phyloP scores from a whole-genome alignment of 169 alveolate species.

The Eimeria necatrix region DNA sequence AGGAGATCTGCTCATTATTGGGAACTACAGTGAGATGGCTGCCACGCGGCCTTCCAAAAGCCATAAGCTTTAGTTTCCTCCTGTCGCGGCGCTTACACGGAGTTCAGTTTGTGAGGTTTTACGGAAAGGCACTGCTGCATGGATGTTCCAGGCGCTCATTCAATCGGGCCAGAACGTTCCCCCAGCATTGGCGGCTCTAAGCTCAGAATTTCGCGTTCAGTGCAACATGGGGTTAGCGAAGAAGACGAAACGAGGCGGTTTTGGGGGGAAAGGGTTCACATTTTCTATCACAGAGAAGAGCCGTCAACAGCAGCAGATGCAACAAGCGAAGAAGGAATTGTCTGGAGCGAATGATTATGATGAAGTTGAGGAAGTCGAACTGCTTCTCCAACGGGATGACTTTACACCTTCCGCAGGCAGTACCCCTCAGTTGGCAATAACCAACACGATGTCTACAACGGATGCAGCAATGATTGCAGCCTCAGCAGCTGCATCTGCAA shows the following conservation, averaged over 20 bases:
- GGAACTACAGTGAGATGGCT: not conserved
- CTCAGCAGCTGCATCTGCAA: slow-evolving; percentile 67
- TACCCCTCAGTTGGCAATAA: not conserved
- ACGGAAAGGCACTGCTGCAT: not conserved
- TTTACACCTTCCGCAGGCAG: not conserved
- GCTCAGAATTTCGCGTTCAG: slow-evolving; percentile 88
- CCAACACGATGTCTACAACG: slow-evolving; percentile 58
- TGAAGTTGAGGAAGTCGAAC: slow-evolving; percentile 74
- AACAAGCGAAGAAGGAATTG: slow-evolving; percentile 90
- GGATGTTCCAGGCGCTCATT: slow-evolving; percentile 84
- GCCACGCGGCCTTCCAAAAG: not conserved
- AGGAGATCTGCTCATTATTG: not conserved
- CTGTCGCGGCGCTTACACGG: too few relatives aligned
- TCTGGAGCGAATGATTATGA: slow-evolving; percentile 83
- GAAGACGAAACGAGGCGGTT: slow-evolving; percentile 94
- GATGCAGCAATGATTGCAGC: slow-evolving; percentile 65
- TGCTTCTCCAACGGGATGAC: slow-evolving; percentile 72
- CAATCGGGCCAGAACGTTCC: slow-evolving; percentile 93
- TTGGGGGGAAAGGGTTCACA: slow-evolving; percentile 97
- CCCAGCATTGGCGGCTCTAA: slow-evolving; percentile 90
- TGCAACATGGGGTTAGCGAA: slow-evolving; percentile 87
- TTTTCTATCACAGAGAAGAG: slow-evolving; percentile 95
- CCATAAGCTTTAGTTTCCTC: too few relatives aligned
- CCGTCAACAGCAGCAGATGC: slow-evolving; percentile 92
- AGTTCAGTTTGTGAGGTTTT: not conserved